Percentiles rank a stretch among this genome's conserved stretches.
phyloP scores from a whole-genome alignment of 1,139 yeast species.

The Geotrichum citri-aurantii region DNA sequence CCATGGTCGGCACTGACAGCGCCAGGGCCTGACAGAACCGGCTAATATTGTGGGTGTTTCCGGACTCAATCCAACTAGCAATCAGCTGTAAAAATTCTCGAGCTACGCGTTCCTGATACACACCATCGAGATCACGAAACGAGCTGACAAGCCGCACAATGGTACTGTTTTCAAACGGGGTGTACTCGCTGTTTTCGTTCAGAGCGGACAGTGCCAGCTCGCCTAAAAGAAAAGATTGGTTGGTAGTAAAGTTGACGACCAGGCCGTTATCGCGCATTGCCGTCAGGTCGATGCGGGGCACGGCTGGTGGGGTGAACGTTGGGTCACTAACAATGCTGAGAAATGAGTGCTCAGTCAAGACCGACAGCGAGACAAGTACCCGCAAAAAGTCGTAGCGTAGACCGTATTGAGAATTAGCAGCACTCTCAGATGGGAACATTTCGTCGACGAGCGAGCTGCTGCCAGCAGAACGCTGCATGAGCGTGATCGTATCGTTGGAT shows the following conservation, averaged over 20 bases:
- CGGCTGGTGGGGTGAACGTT: slow-evolving; percentile 15
- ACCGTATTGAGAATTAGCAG: slow-evolving; percentile 44
- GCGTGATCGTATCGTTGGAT: slow-evolving; percentile 26
- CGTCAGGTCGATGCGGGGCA: slow-evolving; percentile 12
- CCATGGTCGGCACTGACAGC: slow-evolving; percentile 40
- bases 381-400: slow-evolving; percentile 54
- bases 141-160: slow-evolving; percentile 23
- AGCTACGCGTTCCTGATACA: slow-evolving; percentile 28
- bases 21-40: slow-evolving; percentile 47
- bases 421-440: slow-evolving; percentile 39
- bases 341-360: slow-evolving; percentile 42
- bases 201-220: slow-evolving; percentile 7
- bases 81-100: slow-evolving; percentile 22
- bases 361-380: slow-evolving; percentile 44
- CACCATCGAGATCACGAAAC: slow-evolving; percentile 30
- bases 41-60: slow-evolving; percentile 37
- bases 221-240: slow-evolving; percentile 1
- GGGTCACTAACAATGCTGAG: slow-evolving; percentile 45
- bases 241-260: slow-evolving; percentile 8
- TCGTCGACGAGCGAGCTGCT: slow-evolving; percentile 32
- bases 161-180: slow-evolving; percentile 25
- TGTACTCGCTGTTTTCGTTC: slow-evolving; percentile 29
- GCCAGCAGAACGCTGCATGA: slow-evolving; percentile 25
- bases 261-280: slow-evolving; percentile 13
- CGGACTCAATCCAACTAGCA: slow-evolving; percentile 23